A percentile compares a stretch with the other conserved stretches of the same genome.
These are phyloP conservation scores for Phialemoniopsis sp. DNA, from an alignment of 2,329 filamentous ascomycete genomes.

Conservation along the genomic window DNA sequence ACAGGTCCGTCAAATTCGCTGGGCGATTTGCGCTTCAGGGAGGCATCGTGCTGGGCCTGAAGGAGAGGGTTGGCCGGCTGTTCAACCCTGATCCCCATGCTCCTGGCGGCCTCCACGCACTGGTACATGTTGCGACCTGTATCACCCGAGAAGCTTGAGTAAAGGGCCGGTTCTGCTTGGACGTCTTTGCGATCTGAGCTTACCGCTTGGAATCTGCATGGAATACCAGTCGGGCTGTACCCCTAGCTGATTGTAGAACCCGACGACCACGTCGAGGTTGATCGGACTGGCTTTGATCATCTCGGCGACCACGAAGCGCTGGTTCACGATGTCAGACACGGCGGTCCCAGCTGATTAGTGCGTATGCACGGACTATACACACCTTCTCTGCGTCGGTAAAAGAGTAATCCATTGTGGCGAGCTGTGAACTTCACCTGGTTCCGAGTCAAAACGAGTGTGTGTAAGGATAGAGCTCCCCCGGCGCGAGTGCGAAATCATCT, in stretches of 20 bases:
- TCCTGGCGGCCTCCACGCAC: slow-evolving; percentile 22
- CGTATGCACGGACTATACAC: slow-evolving; percentile 12
- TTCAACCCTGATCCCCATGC: slow-evolving; percentile 20
- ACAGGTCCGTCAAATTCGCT: slow-evolving; percentile 21
- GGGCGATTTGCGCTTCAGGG: slow-evolving; percentile 24
- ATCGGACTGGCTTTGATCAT: slow-evolving; percentile 53
- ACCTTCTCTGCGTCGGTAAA: slow-evolving; percentile 52
- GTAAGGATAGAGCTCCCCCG: slow-evolving; percentile 13
- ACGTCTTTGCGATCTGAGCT: slow-evolving; percentile 4
- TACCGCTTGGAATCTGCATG: slow-evolving; percentile 29
- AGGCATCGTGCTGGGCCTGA: background rate
- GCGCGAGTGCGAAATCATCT: slow-evolving; percentile 4
- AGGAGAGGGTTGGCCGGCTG: slow-evolving; percentile 16
- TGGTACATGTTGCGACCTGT: slow-evolving; percentile 28
- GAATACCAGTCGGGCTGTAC: slow-evolving; percentile 25
- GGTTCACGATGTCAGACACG: slow-evolving; percentile 11
- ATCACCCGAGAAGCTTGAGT: slow-evolving; percentile 8
- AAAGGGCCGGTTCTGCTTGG: background rate
- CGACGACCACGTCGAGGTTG: slow-evolving; percentile 38
- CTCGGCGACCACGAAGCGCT: slow-evolving; percentile 55
- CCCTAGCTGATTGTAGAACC: slow-evolving; percentile 35
- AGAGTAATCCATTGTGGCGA: slow-evolving; percentile 33
- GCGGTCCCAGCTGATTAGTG: background rate
- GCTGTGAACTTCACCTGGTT: slow-evolving; percentile 7
- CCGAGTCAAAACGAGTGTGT: slow-evolving; percentile 4